Evolutionary conservation across 2,329 filamentous ascomycete species (phyloP).

Genomic region (Epichloe elymi): DNA sequence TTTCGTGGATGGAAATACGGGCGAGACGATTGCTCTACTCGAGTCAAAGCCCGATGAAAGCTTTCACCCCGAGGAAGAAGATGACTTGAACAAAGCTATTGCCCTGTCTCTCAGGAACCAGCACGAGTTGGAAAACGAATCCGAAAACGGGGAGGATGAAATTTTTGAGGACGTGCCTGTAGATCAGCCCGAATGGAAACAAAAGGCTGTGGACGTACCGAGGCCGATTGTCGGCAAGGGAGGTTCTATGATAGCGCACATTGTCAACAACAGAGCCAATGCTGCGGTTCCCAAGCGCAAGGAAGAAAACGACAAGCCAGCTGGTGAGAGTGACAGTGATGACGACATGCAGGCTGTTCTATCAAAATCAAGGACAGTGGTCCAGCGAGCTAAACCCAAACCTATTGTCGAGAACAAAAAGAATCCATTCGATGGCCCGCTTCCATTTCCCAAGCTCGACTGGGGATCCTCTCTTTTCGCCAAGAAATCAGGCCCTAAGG

Average conservation of each 20-base stretch:
- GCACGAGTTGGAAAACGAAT: slow-evolving; percentile 25
- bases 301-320: slow-evolving; percentile 8
- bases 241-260: slow-evolving; percentile 54
- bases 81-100: slow-evolving; percentile 69
- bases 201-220: slow-evolving; percentile 35
- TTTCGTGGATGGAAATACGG: slow-evolving; percentile 24
- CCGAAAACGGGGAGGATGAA: slow-evolving; percentile 28
- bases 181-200: slow-evolving; percentile 37
- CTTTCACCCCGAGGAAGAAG: slow-evolving; percentile 28
- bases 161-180: slow-evolving; percentile 38
- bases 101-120: slow-evolving; percentile 68
- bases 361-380: slow-evolving; percentile 49
- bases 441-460: slow-evolving; percentile 83
- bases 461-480: slow-evolving; percentile 49
- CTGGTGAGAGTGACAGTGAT: slow-evolving; percentile 54
- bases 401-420: slow-evolving; percentile 37
- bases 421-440: slow-evolving; percentile 59
- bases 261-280: slow-evolving; percentile 61
- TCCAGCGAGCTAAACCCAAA: slow-evolving; percentile 32
- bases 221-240: slow-evolving; percentile 38
- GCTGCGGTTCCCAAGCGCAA: slow-evolving; percentile 38
- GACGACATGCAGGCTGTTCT: slow-evolving; percentile 69
- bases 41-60: slow-evolving; percentile 23
- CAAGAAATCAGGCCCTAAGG: slow-evolving; percentile 21
- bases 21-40: slow-evolving; percentile 8